Evolutionary conservation across 1,284 basidiomycete genomes (phyloP).

Genomic region (Agaricales sp.): DNA sequence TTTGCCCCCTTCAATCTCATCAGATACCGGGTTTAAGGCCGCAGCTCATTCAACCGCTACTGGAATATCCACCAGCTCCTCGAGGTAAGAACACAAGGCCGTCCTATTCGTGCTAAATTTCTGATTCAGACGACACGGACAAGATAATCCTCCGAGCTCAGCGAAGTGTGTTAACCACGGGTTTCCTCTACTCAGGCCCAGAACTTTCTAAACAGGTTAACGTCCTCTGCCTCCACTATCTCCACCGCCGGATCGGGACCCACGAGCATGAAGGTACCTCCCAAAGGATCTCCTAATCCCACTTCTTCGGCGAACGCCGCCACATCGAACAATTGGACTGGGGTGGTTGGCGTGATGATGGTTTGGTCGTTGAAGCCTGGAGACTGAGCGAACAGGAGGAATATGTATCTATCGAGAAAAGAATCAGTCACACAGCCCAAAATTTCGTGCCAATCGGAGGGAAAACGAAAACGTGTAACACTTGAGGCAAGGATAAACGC

Average conservation of each 20-base stretch:
- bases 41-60: too few relatives aligned
- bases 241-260: conserved; percentile 20
- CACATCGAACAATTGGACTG: conserved; percentile 32
- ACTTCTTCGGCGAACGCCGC: conserved; percentile 30
- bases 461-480: background rate
- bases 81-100: too few relatives aligned
- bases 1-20: too few relatives aligned
- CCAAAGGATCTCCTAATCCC: conserved; percentile 35
- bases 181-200: too few relatives aligned
- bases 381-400: conserved; percentile 38
- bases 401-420: conserved; percentile 24
- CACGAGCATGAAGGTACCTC: conserved; percentile 40
- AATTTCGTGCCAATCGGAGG: conserved; percentile 11
- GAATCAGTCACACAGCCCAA: conserved; percentile 2
- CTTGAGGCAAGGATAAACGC: background rate
- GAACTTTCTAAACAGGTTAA: too few relatives aligned
- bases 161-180: too few relatives aligned
- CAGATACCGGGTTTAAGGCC: too few relatives aligned
- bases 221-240: background rate
- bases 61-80: too few relatives aligned
- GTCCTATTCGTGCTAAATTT: too few relatives aligned
- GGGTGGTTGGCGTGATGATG: conserved; percentile 27
- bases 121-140: too few relatives aligned
- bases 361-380: conserved; percentile 30
- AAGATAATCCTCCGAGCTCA: too few relatives aligned